Evolutionary conservation across 2,329 filamentous ascomycete genomes (phyloP), one percentile per base, ranked within the genome.

Genomic region (Colletotrichum sp.): DNA sequence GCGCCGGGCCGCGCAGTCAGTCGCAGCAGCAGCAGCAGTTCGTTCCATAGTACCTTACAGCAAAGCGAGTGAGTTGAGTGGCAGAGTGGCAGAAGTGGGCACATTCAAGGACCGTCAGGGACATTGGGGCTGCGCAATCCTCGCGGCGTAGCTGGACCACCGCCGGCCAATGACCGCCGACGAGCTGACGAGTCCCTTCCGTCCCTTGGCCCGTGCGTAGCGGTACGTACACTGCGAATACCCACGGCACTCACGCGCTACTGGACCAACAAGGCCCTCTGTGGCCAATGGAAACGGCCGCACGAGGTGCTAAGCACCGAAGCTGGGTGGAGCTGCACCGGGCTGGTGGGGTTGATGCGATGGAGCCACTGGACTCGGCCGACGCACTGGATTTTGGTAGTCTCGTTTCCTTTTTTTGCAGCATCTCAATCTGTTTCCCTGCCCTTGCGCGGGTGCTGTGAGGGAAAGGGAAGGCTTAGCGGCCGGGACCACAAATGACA

Each of bases 121-220:
- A 63, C 70, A 69, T 52, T 52, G 60, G 68, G 62, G 72, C 52
- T 75, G 68, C 72, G 72, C 72, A 75, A 75, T 72, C 72, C 44
- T 70, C 66, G n/a, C 24, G 32, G 44, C 44, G 44, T 36, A 39
- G 34, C 26, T 39, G 34, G 57, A 24, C 62, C 72, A 36, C 34
- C 16, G 8, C 13, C 21, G 67, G 70, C 80, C 83, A 85, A 85
- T 84, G 77, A 81, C 66, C 52, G 55, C 39, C 66, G 68, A 76
- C 60, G 62, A 82, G 83, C 82, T 85, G 81, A 85, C 83, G 83
- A 85, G 82, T 82, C 81, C 80, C 77, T 76, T 77, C 72, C 75
- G 78, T 78, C 70, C 7, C 24, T 24, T 59, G 72, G 36, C 36
- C 52, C 34, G 49, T 72, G 67, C 60, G 13, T 34, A 9, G 5